Conservation (phyloP, 192 early-diverging fungal genomes). For the Umbelopsis sp. region DNA sequence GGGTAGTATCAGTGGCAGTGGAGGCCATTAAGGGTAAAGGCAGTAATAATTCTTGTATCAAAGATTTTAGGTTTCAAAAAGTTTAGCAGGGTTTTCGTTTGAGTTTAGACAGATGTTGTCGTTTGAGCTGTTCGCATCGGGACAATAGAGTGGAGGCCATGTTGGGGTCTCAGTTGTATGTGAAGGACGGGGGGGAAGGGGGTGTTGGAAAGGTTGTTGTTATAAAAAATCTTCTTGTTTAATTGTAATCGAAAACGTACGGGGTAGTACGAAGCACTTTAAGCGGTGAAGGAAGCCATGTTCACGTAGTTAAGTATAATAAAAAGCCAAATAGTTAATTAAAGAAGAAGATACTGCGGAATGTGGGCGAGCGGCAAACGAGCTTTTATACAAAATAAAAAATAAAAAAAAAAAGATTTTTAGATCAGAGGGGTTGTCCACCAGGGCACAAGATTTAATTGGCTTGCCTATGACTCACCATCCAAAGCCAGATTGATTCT, state of each 20-base stretch:
- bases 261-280: constrained; percentile 25
- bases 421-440: not conserved
- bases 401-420: constrained; percentile 1
- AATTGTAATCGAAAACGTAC: constrained; percentile 24
- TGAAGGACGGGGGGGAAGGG: not conserved
- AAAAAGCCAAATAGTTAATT: not conserved
- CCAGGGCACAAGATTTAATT: constrained; percentile 12
- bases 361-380: not conserved
- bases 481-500: not conserved
- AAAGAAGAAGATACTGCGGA: constrained; percentile 17
- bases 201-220: not conserved
- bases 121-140: constrained; percentile 23
- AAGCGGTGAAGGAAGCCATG: constrained; percentile 27
- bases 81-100: constrained; percentile 29
- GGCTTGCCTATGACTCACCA: constrained; percentile 6
- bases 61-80: constrained; percentile 10
- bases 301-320: constrained; percentile 4
- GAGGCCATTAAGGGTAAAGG: constrained; percentile 12
- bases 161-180: not conserved
- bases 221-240: constrained; percentile 11
- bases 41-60: not conserved
- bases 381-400: constrained; percentile 2
- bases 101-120: constrained; percentile 10
- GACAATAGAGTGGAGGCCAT: constrained; percentile 27
- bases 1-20: constrained; percentile 9